Evolutionary conservation across 768 basidiomycete genomes (phyloP).

Genomic region (Xerocomellus amylosporus): DNA sequence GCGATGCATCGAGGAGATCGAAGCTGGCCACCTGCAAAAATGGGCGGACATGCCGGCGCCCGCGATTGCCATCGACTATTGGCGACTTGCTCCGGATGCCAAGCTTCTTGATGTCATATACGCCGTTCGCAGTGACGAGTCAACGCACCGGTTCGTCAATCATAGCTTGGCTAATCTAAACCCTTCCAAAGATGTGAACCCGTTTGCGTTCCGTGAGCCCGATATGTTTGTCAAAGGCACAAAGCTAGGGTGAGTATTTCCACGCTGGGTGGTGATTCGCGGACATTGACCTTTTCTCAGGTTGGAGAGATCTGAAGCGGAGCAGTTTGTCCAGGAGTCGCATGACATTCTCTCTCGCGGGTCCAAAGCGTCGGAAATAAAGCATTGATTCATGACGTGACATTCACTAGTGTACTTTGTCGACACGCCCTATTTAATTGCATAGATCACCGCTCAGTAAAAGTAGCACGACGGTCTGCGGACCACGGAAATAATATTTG

Average conservation of each 20-base stretch:
- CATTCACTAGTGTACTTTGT: conserved; percentile 4
- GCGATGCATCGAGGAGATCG: conserved; percentile 78
- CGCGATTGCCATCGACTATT: conserved; percentile 92
- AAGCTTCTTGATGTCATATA: conserved; percentile 86
- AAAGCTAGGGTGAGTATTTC: conserved; percentile 58
- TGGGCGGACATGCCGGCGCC: conserved; percentile 80
- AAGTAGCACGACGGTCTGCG: background rate
- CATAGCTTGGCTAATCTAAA: conserved; percentile 91
- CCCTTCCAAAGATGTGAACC: conserved; percentile 76
- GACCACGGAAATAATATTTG: background rate
- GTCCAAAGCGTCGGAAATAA: conserved; percentile 25
- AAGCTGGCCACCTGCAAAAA: conserved; percentile 75
- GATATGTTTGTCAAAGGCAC: conserved; percentile 81
- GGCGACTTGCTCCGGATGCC: conserved; percentile 72
- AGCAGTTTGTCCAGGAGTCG: conserved; percentile 60
- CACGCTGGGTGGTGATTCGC: background rate
- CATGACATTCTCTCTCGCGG: conserved; percentile 48
- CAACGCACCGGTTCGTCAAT: conserved; percentile 93
- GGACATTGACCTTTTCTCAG: conserved; percentile 37
- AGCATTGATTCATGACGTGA: conserved; percentile 17
- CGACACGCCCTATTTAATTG: conserved; percentile 4
- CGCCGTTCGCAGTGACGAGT: conserved; percentile 90
- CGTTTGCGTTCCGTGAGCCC: conserved; percentile 86
- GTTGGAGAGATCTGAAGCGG: conserved; percentile 67
- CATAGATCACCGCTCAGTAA: conserved; percentile 24